Evolutionary conservation across 495 filamentous ascomycete genomes (phyloP), one percentile per base, ranked within the genome.

Genomic region (Aspergillus sparsus): DNA sequence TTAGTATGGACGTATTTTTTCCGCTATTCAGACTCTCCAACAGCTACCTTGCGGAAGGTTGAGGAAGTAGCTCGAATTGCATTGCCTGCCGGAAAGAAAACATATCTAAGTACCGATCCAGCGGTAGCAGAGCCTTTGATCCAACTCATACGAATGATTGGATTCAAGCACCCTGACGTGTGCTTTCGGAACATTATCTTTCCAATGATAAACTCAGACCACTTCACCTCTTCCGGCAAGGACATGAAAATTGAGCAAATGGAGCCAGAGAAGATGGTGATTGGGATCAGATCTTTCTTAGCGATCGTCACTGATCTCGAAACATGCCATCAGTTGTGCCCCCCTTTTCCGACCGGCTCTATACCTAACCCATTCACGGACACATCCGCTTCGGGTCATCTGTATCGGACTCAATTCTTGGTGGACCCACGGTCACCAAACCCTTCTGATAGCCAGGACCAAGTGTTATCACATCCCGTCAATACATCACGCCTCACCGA

Each of bases 1-100:
- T 79, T 99, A n/a, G 78, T 96, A 3, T 99, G 94, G 94, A 93
- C 91, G 1, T 99, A 97, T 74, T 82, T 98, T 27, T 96, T 96
- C 71, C 85, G 93, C 16, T 81, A 87, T 75, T 83, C 82, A 5
- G 95, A 98, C 58, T 75, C 85, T 11, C 80, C 83, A 10, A 85
- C 85, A 46, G 78, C 80, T 32, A 87, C 86, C 5, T 82, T 86
- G 41, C 86, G 86, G 57, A 97, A 92, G 69, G 79, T 98, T 36
- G 92, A 98, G 59, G 93, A 97, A 52, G 85, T 97, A 31, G 79
- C 93, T 44, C 88, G 85, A 68, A 80, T 93, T 61, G 85, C 96
- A 8, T 82, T 99, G 12, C 90, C 90, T 3, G 80, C 84, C 7
- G 85, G 90, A 27, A 92, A 88, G 69, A 87, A 86, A 65, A 87